These are phyloP conservation scores for Lactarius evosmus DNA, from an alignment of 768 basidiomycete species.

Conservation along the genomic window DNA sequence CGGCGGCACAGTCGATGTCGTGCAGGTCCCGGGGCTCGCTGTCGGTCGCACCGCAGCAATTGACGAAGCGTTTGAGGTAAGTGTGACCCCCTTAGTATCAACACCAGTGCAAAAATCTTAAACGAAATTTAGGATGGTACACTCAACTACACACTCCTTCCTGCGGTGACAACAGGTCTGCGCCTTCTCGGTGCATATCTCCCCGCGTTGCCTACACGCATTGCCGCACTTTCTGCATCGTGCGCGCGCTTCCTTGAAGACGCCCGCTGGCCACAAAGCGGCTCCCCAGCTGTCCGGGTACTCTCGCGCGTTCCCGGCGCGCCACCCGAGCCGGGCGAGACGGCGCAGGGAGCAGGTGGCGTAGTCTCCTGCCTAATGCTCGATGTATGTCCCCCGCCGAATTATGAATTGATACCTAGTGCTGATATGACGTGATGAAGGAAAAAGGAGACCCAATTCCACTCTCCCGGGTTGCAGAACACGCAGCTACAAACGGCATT, in stretches of 20 bases:
- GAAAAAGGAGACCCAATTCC: conserved; percentile 30
- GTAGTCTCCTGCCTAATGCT: conserved; percentile 21
- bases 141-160: conserved; percentile 73
- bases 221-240: conserved; percentile 65
- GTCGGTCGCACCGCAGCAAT: conserved; percentile 56
- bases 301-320: conserved; percentile 55
- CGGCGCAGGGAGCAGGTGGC: conserved; percentile 23
- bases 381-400: conserved; percentile 13
- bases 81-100: conserved; percentile 19
- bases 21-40: conserved; percentile 73
- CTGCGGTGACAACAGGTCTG: conserved; percentile 76
- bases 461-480: conserved; percentile 50
- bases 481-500: conserved; percentile 53
- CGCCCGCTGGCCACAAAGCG: conserved; percentile 56
- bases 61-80: conserved; percentile 78
- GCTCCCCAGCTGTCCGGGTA: conserved; percentile 60
- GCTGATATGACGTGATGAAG: conserved; percentile 7
- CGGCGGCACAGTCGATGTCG: conserved; percentile 78
- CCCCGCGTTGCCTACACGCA: conserved; percentile 72
- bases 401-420: too few species aligned
- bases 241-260: conserved; percentile 52
- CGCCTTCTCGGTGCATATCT: conserved; percentile 75
- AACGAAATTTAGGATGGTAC: conserved; percentile 66
- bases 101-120: background rate
- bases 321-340: conserved; percentile 15